Base-by-base conservation (phyloP, 345 rosid genomes). In the Zanthoxylum bungeanum region DNA sequence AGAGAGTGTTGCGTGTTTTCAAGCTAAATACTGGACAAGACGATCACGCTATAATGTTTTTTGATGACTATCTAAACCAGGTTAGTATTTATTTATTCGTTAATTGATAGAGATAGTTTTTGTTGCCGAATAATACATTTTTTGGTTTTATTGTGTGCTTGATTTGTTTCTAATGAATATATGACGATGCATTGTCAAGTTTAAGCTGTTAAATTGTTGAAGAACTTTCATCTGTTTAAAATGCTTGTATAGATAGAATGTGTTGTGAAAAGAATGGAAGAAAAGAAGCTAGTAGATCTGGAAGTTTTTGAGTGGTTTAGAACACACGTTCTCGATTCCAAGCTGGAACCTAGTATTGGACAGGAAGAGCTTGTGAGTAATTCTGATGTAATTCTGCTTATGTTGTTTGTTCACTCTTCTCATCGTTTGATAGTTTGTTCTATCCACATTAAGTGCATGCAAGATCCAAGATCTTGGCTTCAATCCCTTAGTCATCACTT, bases 11-110 rank as follows among this genome's bases (percentile, higher is more conserved):
- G 79, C 92, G 96, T 37, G 63, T 95, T 75, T 95, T 92, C 80
- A 92, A 92, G 65, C 79, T 95, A 47, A 91, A 85, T 80, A 88
- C 90, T 19, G 98, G 96, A 71, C 93, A 95, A 76, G 93, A 95
- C 79, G 98, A 95, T 79, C 97, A 92, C 65, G 98, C 88, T 3
- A 79, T 92, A 30, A 85, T 95, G 88, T 91, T 92, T 77, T 67
- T 85, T 66, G 96, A 91, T 75, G 97, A 93, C 86, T 92, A 93
- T 72, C 77, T 88, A 76, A 77, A 74, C 63, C 96, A 91, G 96
- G 97, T 89, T 77, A 16, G 77, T n/a, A n/a, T n/a, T n/a, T n/a
- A n/a, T 64, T 24, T 22, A 42, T 65, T 73, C 14, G 3, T 52
- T 60, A 40, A 70, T 59, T 64, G 11, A 37, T 31, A 4, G n/a